These are phyloP conservation scores for Pilasporangium apinafurcum DNA, from an alignment of 352 stramenopile genomes.

Conservation along the genomic window DNA sequence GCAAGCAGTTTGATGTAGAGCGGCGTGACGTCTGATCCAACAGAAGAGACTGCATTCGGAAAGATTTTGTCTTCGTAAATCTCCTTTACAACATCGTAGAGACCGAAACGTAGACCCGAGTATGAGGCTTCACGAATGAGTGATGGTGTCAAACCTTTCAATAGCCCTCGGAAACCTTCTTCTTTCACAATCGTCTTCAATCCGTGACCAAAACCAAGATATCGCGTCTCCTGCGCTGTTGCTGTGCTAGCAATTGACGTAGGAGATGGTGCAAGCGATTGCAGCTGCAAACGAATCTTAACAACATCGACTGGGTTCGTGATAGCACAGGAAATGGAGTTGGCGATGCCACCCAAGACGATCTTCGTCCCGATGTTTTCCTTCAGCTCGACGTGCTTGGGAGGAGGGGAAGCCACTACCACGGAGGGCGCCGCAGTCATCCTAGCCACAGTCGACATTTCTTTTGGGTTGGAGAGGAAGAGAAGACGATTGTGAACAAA, in stretches of 20 bases:
- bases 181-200: constrained; percentile 48
- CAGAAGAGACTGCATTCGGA: constrained; percentile 20
- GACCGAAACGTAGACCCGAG: constrained; percentile 67
- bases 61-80: constrained; percentile 52
- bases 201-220: constrained; percentile 48
- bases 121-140: constrained; percentile 70
- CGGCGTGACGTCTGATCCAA: constrained; percentile 30
- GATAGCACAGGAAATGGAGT: constrained; percentile 38
- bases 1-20: constrained; percentile 66
- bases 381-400: constrained; percentile 37
- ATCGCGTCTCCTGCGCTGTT: constrained; percentile 22
- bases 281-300: constrained; percentile 63
- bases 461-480: not conserved
- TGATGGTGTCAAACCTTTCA: constrained; percentile 57
- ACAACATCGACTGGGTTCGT: constrained; percentile 66
- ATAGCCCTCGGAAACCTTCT: constrained; percentile 48
- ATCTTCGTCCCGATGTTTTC: constrained; percentile 58
- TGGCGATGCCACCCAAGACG: constrained; percentile 49
- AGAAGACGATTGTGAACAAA: too few relatives aligned
- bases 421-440: constrained; percentile 3
- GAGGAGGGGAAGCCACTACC: not conserved
- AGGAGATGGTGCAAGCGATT: constrained; percentile 23
- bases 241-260: constrained; percentile 4
- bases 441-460: constrained; percentile 6
- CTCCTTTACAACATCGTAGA: constrained; percentile 77